Evolutionary conservation across 2,329 filamentous ascomycete genomes (phyloP).

Genomic region (Paracoccidioides brasiliensis): DNA sequence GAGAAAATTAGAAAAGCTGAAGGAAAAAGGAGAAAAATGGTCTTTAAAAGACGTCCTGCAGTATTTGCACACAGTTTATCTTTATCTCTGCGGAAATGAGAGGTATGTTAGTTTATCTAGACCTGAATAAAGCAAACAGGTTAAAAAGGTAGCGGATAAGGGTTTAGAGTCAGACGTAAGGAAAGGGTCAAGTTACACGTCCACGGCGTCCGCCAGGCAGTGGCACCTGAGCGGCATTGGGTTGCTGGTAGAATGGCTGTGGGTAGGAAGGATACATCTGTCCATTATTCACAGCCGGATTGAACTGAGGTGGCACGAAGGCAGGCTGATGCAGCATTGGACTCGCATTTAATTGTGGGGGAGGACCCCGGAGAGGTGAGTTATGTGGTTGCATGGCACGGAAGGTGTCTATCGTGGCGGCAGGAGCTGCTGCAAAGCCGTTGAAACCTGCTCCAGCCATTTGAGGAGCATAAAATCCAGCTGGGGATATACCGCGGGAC

Average conservation of each 20-base stretch:
- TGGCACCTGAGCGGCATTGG: constrained; percentile 32
- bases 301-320: constrained; percentile 33
- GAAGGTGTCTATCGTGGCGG: constrained; percentile 20
- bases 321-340: constrained; percentile 37
- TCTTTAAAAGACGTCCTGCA: not conserved
- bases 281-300: constrained; percentile 30
- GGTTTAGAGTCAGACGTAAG: not conserved
- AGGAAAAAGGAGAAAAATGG: not conserved
- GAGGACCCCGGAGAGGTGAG: constrained; percentile 23
- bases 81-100: not conserved
- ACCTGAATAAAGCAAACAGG: not conserved
- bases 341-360: constrained; percentile 25
- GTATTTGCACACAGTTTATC: not conserved
- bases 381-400: constrained; percentile 28
- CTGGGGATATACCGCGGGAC: constrained; percentile 29
- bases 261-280: constrained; percentile 40
- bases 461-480: constrained; percentile 33
- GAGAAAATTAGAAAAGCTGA: not conserved
- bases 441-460: constrained; percentile 31
- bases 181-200: constrained; percentile 33
- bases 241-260: constrained; percentile 29
- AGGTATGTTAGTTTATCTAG: not conserved
- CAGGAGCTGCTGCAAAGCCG: constrained; percentile 19
- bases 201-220: constrained; percentile 39
- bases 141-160: not conserved